Evolutionary conservation across 768 basidiomycete species (phyloP), one percentile per base, ranked within the genome.

Genomic region (Termitomyces sp.): DNA sequence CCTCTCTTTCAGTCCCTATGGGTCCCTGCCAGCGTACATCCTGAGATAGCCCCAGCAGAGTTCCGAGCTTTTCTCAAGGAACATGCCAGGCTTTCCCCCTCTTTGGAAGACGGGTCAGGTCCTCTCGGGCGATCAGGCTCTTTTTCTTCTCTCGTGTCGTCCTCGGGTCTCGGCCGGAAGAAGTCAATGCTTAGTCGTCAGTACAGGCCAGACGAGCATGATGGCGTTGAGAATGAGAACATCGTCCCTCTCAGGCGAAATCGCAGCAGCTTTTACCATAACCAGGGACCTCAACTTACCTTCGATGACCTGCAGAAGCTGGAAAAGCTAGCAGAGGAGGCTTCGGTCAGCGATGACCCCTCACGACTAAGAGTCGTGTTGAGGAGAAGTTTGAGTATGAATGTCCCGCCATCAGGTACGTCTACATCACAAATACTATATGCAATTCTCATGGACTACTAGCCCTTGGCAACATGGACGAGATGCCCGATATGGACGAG

Each of bases 11-110:
- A 47, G 50, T 56, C 49, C 48, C 50, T 61, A 81, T 99, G 97
- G 97, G 94, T 99, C 34, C 97, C 97, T 57, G 97, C 97, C 15
- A 86, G 89, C 60, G 80, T 98, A 40, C 97, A 98, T 72, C 97
- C 97, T 36, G 97, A 99, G 79, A 92, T 99, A 69, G 96, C 96
- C 0, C 97, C 97, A 29, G 90, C 87, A 51, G 95, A 98, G 74
- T 99, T 99, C 74, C 86, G 93, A 56, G 90, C 88, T 11, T 98
- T 99, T 72, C 85, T 99, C 67, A 92, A 95, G 73, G 92, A 96
- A 68, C 97, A 98, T 76, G 84, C 94, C 11, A 84, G 88, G 62
- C 74, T 82, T 8, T 81, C 83, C 49, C 79, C 85, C 12, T 73
- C 83, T 42, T 73, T 80, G 32, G 86, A 85, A 63, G 84, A 78